These are phyloP conservation scores for Triadica sebifera DNA, from an alignment of 345 rosid genomes.

Conservation along the genomic window DNA sequence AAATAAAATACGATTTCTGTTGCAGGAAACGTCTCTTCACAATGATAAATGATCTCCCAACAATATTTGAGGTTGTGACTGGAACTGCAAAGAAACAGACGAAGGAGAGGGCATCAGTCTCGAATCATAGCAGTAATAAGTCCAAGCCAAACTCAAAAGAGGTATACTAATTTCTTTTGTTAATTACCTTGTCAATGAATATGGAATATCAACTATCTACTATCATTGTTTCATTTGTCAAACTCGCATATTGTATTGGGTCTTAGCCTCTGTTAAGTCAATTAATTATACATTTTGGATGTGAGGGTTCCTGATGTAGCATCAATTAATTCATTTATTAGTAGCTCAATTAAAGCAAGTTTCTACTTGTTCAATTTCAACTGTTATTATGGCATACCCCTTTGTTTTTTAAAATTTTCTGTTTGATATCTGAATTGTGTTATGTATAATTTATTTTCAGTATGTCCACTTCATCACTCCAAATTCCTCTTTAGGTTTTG, in stretches of 20 bases:
- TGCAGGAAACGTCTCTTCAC: constrained; percentile 29
- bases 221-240: background rate
- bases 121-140: constrained; percentile 28
- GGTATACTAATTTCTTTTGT: constrained; percentile 16
- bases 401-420: background rate
- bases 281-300: background rate
- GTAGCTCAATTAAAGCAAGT: background rate
- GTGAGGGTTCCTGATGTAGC: background rate
- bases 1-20: background rate
- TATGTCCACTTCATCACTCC: background rate
- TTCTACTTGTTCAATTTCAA: background rate
- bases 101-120: constrained; percentile 26
- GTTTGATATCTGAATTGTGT: background rate
- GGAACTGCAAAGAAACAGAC: constrained; percentile 27
- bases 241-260: background rate
- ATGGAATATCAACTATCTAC: background rate
- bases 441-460: background rate
- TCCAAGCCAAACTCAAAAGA: constrained; percentile 24
- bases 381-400: no score
- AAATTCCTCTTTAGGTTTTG: background rate
- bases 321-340: background rate
- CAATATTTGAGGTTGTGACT: constrained; percentile 29
- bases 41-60: constrained; percentile 30
- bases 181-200: background rate
- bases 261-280: background rate